These are phyloP conservation scores for Alnus rubra DNA, from an alignment of 306 rosid species.

Conservation along the genomic window DNA sequence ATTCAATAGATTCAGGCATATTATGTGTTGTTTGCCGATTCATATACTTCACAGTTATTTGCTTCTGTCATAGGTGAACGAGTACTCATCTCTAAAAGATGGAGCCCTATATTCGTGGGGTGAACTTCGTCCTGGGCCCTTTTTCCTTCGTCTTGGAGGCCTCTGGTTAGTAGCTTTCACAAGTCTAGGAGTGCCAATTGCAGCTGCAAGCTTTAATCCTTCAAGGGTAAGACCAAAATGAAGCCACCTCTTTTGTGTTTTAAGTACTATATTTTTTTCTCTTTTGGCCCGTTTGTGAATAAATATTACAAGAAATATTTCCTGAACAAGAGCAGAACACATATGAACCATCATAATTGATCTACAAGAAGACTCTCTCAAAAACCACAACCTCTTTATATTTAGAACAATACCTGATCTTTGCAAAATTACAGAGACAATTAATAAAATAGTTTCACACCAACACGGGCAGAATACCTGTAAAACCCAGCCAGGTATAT, in stretches of 20 bases:
- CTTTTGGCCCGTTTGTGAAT: not conserved
- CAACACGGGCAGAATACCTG: slow-evolving; percentile 2
- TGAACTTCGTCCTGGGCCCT: slow-evolving; percentile 79
- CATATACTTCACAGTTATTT: slow-evolving; percentile 8
- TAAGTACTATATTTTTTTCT: not conserved
- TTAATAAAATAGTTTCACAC: not conserved
- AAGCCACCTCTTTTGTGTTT: not conserved
- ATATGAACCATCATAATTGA: not conserved
- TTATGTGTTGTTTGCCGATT: slow-evolving; percentile 10
- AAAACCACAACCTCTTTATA: not conserved
- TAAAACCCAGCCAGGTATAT: not conserved
- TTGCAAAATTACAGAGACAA: not conserved
- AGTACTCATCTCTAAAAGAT: slow-evolving; percentile 85
- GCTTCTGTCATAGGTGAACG: slow-evolving; percentile 69
- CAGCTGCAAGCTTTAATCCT: slow-evolving; percentile 98
- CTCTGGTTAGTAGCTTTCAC: slow-evolving; percentile 83
- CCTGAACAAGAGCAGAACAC: not conserved
- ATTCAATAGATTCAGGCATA: slow-evolving; percentile 11
- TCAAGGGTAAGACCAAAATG: slow-evolving; percentile 60
- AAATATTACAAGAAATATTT: not conserved
- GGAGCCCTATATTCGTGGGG: slow-evolving; percentile 86
- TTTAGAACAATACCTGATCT: not conserved
- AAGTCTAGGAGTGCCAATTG: slow-evolving; percentile 75
- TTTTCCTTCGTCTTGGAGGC: slow-evolving; percentile 92
- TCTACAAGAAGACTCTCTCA: not conserved